Percentiles rank a stretch among this genome's conserved stretches.
phyloP scores from a whole-genome alignment of 148 eudicot genomes.

The Fallopia convolvulus region DNA sequence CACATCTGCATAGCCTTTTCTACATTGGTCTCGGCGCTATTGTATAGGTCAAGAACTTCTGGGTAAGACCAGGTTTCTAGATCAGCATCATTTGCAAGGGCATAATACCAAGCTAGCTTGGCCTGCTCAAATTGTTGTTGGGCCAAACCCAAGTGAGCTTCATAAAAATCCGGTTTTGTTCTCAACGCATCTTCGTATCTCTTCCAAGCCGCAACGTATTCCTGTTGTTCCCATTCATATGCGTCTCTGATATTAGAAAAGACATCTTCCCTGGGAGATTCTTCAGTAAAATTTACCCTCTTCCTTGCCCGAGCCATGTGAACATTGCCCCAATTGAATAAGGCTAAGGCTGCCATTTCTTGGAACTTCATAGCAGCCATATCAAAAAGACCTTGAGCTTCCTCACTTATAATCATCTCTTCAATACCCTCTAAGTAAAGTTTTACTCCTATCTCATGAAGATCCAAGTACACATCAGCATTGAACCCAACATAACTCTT shows the following conservation, averaged over 20 bases:
- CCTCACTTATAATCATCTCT: constrained; percentile 74
- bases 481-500: constrained; percentile 84
- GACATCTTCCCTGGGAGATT: constrained; percentile 40
- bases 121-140: constrained; percentile 92
- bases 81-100: constrained; percentile 42
- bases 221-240: constrained; percentile 76
- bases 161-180: constrained; percentile 80
- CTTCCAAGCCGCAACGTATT: constrained; percentile 63
- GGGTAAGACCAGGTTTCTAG: constrained; percentile 61
- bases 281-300: constrained; percentile 48
- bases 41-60: constrained; percentile 64
- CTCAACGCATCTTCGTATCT: constrained; percentile 70
- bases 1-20: constrained; percentile 81
- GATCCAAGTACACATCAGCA: constrained; percentile 70
- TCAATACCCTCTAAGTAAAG: constrained; percentile 91
- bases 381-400: constrained; percentile 63
- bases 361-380: constrained; percentile 76
- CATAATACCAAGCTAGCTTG: constrained; percentile 84
- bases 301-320: constrained; percentile 91
- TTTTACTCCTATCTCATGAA: constrained; percentile 79
- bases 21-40: constrained; percentile 77
- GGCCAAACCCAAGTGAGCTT: constrained; percentile 67
- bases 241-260: constrained; percentile 41
- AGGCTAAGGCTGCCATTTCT: constrained; percentile 89
- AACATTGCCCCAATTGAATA: constrained; percentile 93